Conservation (phyloP, 371 early-diverging fungal genomes). For the Batrachochytrium dendrobatidis region DNA sequence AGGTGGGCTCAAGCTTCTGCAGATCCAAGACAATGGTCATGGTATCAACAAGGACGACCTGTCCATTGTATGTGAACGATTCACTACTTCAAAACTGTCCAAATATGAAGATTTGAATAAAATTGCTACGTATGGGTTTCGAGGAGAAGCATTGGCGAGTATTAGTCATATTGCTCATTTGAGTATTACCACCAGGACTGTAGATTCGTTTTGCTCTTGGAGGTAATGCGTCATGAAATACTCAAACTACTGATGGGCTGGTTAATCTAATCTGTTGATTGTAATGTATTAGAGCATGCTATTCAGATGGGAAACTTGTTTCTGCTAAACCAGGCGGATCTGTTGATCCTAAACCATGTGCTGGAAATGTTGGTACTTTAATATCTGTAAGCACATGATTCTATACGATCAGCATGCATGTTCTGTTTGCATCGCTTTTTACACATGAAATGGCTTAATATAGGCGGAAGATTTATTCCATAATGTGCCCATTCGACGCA, state of each 20-base stretch:
- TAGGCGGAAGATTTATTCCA: slow-evolving; percentile 89
- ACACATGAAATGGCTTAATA: too few species aligned
- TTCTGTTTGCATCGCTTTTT: neutral
- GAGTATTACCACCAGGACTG: slow-evolving; percentile 78
- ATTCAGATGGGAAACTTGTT: slow-evolving; percentile 75
- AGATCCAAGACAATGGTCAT: slow-evolving; percentile 94
- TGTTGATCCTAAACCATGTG: slow-evolving; percentile 79
- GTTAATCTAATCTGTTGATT: neutral
- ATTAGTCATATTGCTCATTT: slow-evolving; percentile 91
- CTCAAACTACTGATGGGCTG: neutral
- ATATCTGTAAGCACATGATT: slow-evolving; percentile 68
- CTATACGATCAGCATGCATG: neutral
- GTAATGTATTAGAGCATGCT: slow-evolving; percentile 52
- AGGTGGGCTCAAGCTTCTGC: slow-evolving; percentile 83
- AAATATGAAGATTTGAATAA: slow-evolving; percentile 77
- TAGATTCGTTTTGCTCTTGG: slow-evolving; percentile 75
- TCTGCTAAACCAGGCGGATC: slow-evolving; percentile 60
- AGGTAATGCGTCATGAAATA: slow-evolving; percentile 31
- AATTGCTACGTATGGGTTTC: slow-evolving; percentile 94
- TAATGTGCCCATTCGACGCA: slow-evolving; percentile 73
- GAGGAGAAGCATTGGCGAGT: slow-evolving; percentile 98
- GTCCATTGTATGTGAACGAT: slow-evolving; percentile 71
- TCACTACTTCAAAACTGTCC: slow-evolving; percentile 92
- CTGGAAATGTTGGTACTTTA: slow-evolving; percentile 87
- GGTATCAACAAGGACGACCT: slow-evolving; percentile 70